These are phyloP conservation scores for Adansonia digitata DNA, from an alignment of 345 rosid species.

Conservation along the genomic window DNA sequence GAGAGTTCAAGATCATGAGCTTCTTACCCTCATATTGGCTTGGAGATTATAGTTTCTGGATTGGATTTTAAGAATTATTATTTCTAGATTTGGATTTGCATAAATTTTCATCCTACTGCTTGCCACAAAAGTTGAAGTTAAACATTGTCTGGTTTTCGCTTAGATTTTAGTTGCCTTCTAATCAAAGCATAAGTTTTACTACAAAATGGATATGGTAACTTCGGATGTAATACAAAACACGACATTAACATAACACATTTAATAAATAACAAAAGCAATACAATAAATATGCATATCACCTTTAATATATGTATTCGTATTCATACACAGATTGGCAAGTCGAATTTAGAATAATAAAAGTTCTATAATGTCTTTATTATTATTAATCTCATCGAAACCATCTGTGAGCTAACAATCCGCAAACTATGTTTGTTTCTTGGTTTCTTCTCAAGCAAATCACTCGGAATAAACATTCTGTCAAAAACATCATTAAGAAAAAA, in stretches of 20 bases:
- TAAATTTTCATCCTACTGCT: neutral
- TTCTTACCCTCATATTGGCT: neutral
- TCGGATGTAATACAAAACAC: too few relatives aligned
- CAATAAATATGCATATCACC: too few relatives aligned
- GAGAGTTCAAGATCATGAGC: neutral
- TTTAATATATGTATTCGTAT: too few relatives aligned
- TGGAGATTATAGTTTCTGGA: neutral
- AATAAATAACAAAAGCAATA: too few relatives aligned
- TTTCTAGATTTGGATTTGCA: neutral
- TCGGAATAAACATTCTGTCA: constrained; percentile 13
- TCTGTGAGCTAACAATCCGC: constrained; percentile 5
- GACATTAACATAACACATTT: too few relatives aligned
- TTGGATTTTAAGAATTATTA: too few relatives aligned
- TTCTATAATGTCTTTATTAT: neutral
- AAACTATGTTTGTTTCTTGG: constrained; percentile 8
- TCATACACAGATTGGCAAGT: too few relatives aligned
- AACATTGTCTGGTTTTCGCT: neutral
- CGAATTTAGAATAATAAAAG: neutral
- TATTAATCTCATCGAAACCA: constrained; percentile 12
- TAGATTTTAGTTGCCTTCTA: neutral
- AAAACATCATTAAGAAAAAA: constrained; percentile 2
- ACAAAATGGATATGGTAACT: neutral
- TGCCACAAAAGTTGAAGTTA: neutral
- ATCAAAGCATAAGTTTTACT: neutral
- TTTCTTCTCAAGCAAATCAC: constrained; percentile 30